Percentiles rank a stretch among this genome's conserved stretches.
Evolutionary conservation across 1,284 basidiomycete species (phyloP).

Genomic region (Spongispora temasekensis): DNA sequence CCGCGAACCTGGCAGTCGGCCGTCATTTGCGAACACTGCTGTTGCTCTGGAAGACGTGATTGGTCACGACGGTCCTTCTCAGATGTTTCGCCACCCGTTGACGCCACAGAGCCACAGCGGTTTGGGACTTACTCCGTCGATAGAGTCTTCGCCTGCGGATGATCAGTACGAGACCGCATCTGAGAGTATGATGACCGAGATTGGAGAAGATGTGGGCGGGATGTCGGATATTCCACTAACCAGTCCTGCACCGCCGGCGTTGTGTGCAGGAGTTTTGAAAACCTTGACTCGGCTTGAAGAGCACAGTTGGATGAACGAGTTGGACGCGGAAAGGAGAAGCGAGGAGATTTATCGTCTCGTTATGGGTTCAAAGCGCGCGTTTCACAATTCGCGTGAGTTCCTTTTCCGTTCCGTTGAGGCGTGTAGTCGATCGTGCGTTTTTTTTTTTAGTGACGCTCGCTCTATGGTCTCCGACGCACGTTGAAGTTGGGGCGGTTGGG

Average conservation of each 20-base stretch:
- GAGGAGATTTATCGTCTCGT: constrained; percentile 64
- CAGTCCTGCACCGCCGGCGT: constrained; percentile 21
- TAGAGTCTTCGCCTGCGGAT: constrained; percentile 24
- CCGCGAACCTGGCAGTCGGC: constrained; percentile 45
- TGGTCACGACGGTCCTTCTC: no score
- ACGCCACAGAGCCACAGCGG: constrained; percentile 6
- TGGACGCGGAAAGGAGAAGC: constrained; percentile 47
- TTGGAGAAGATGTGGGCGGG: constrained; percentile 6
- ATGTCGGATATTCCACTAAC: constrained; percentile 23
- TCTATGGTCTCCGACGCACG: constrained; percentile 64
- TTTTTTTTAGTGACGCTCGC: constrained; percentile 59
- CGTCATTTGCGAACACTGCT: constrained; percentile 49
- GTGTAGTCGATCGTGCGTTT: not conserved
- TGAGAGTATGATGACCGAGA: constrained; percentile 22
- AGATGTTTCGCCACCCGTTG: no score
- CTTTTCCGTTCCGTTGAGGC: constrained; percentile 16
- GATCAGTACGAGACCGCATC: constrained; percentile 27
- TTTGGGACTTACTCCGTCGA: constrained; percentile 1
- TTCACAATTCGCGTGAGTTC: constrained; percentile 64
- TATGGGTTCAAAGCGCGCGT: constrained; percentile 53
- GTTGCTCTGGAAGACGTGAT: constrained; percentile 40
- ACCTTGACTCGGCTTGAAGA: no score
- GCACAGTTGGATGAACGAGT: constrained; percentile 48
- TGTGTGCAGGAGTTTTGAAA: no score
- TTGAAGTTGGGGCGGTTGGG: constrained; percentile 70